Evolutionary conservation across 1,284 basidiomycete genomes (phyloP).

Genomic region (Microbotryomycetes sp.): DNA sequence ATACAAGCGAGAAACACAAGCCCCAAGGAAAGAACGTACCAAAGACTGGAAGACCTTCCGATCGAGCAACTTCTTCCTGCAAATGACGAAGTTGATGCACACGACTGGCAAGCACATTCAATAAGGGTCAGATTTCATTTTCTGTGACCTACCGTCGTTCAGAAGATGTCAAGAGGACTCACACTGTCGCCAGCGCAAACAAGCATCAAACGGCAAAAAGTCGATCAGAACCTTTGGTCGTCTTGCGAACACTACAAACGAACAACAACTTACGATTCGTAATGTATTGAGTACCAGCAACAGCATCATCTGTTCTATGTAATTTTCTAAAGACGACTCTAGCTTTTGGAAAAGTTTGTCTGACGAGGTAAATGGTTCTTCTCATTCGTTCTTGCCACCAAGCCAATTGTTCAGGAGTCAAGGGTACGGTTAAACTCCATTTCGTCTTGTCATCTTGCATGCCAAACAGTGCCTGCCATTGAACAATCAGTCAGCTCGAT

Average conservation of each 20-base stretch:
- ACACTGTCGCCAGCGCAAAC: no score
- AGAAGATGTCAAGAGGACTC: no score
- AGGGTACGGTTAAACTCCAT: slow-evolving; percentile 22
- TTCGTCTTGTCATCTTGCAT: slow-evolving; percentile 33
- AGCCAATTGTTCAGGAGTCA: slow-evolving; percentile 31
- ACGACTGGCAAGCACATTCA: slow-evolving; percentile 3
- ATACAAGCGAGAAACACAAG: background rate
- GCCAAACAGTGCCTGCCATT: slow-evolving; percentile 27
- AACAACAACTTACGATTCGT: slow-evolving; percentile 25
- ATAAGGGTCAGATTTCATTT: background rate
- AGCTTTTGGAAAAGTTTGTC: slow-evolving; percentile 23
- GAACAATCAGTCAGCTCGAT: background rate
- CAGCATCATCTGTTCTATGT: slow-evolving; percentile 28
- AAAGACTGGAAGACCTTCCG: slow-evolving; percentile 29
- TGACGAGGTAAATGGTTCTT: slow-evolving; percentile 24
- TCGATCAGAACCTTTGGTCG: no score
- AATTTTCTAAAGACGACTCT: slow-evolving; percentile 30
- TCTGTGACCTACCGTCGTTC: background rate
- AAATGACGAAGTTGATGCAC: slow-evolving; percentile 31
- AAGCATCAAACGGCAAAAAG: no score
- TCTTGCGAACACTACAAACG: background rate
- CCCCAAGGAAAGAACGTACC: slow-evolving; percentile 2
- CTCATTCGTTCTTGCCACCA: slow-evolving; percentile 35
- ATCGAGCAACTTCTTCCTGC: slow-evolving; percentile 28
- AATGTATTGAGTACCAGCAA: slow-evolving; percentile 31